phyloP scores from a whole-genome alignment of 1,284 basidiomycete genomes.

The Cutaneotrichosporon cutaneum region DNA sequence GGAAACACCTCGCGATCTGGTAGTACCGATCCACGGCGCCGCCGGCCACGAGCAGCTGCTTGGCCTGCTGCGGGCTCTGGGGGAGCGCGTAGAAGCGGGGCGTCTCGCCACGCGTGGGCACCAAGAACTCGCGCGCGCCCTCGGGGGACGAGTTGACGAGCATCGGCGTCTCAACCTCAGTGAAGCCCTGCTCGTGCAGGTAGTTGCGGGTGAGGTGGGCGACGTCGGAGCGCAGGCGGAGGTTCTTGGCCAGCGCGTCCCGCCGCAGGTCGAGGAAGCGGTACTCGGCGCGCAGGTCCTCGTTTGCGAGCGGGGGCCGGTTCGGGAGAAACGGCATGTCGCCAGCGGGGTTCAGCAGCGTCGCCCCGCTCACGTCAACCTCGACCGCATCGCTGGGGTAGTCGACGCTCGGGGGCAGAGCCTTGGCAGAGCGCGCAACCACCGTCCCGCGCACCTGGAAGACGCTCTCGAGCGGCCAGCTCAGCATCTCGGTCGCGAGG shows the following conservation, averaged over 20 bases:
- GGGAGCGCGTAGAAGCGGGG: constrained; percentile 84
- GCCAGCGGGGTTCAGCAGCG: constrained; percentile 74
- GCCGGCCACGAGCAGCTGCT: constrained; percentile 87
- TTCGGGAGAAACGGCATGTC: constrained; percentile 78
- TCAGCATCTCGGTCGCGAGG: constrained; percentile 59
- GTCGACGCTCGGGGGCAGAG: constrained; percentile 46
- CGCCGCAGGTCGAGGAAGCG: constrained; percentile 87
- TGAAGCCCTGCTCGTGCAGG: constrained; percentile 74
- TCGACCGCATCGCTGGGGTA: constrained; percentile 69
- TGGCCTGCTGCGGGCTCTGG: constrained; percentile 94
- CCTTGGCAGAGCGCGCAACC: constrained; percentile 62
- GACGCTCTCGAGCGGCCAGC: constrained; percentile 70
- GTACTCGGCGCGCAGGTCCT: constrained; percentile 77
- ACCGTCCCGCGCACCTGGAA: constrained; percentile 73
- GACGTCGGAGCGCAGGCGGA: constrained; percentile 74
- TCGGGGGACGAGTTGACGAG: constrained; percentile 91
- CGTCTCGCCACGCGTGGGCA: constrained; percentile 67
- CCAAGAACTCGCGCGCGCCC: constrained; percentile 90
- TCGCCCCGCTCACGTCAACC: constrained; percentile 68
- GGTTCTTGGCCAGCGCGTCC: constrained; percentile 67
- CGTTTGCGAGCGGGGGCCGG: constrained; percentile 72
- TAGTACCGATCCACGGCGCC: constrained; percentile 88
- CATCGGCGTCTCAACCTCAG: constrained; percentile 89
- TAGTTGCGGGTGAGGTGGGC: constrained; percentile 72
- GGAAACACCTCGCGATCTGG: constrained; percentile 90